Evolutionary conservation across 2,329 filamentous ascomycete species (phyloP), one percentile per base, ranked within the genome.

Genomic region (Xylariaceae sp.): DNA sequence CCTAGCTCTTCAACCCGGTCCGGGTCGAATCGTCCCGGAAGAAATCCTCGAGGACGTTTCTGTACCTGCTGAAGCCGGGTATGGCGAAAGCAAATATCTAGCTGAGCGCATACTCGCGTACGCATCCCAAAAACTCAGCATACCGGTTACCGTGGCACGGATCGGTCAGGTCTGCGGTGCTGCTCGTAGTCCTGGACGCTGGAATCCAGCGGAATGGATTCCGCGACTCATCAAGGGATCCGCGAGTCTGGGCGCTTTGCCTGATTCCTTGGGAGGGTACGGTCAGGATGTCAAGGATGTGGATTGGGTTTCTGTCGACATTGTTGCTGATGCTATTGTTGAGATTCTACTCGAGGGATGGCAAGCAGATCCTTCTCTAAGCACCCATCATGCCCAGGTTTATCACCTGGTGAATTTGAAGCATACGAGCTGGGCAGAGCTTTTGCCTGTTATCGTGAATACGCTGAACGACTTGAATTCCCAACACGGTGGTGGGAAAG

Each of bases 201-300:
- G 56, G 56, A 56, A 53, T 27, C 47, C 48, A 2, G 45, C 40
- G n/a, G 56, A 58, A 41, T 58, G 56, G 56, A 46, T 58, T 31
- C 56, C 56, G 29, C 46, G 53, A 4, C 47, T 60, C 19, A 52
- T 60, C 32, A 46, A 41, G 26, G 45, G 55, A 6, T 55, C 55
- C 12, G 41, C 42, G 30, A 40, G 26, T 30, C 55, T 60, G 4
- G 55, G 55, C 35, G 45, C 32, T 6, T 41, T 60, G 7, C 55
- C 58, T 0, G 56, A 52, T 9, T 54, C 50, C 3, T 39, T 60
- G 26, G 58, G 55, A 9, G 29, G 39, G 4, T 47, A 50, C 19
- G 54, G 43, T 19, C 6, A 34, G 26, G 19, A 11, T 30, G 35
- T 39, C 8, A 42, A 30, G 34, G 51, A 53, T n/a, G 45, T 57